These are phyloP conservation scores for Avena atlantica DNA, from an alignment of 176 grass and related monocot species.

Conservation along the genomic window DNA sequence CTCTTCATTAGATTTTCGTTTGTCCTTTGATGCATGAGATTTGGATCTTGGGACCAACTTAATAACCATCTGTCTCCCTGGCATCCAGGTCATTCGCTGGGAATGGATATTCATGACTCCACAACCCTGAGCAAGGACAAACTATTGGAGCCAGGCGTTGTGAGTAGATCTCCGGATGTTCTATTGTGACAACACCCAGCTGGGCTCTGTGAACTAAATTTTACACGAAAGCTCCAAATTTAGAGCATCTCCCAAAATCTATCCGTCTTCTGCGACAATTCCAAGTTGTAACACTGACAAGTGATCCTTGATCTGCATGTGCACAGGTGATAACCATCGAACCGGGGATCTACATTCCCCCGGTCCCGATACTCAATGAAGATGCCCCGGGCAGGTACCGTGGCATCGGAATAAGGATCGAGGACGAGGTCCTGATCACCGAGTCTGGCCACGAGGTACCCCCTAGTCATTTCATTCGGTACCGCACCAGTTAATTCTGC, in stretches of 20 bases:
- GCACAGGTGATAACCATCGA: slow-evolving; percentile 90
- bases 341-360: slow-evolving; percentile 84
- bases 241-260: background rate
- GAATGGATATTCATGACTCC: slow-evolving; percentile 94
- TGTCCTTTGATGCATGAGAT: slow-evolving; percentile 33
- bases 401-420: slow-evolving; percentile 86
- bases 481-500: background rate
- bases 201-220: background rate
- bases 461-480: background rate
- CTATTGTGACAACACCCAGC: background rate
- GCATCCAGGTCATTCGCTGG: slow-evolving; percentile 84
- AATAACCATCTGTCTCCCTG: slow-evolving; percentile 27
- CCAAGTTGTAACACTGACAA: background rate
- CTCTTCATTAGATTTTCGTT: slow-evolving; percentile 23
- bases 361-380: slow-evolving; percentile 56
- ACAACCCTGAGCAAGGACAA: slow-evolving; percentile 53
- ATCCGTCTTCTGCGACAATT: background rate
- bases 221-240: background rate
- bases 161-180: slow-evolving; percentile 56
- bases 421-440: slow-evolving; percentile 94
- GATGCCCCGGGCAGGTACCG: slow-evolving; percentile 67
- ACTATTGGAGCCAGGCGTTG: slow-evolving; percentile 78
- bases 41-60: slow-evolving; percentile 28
- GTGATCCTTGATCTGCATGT: background rate
- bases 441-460: slow-evolving; percentile 83